phyloP scores from a whole-genome alignment of 495 filamentous ascomycete species.

The Penicillium salamii region DNA sequence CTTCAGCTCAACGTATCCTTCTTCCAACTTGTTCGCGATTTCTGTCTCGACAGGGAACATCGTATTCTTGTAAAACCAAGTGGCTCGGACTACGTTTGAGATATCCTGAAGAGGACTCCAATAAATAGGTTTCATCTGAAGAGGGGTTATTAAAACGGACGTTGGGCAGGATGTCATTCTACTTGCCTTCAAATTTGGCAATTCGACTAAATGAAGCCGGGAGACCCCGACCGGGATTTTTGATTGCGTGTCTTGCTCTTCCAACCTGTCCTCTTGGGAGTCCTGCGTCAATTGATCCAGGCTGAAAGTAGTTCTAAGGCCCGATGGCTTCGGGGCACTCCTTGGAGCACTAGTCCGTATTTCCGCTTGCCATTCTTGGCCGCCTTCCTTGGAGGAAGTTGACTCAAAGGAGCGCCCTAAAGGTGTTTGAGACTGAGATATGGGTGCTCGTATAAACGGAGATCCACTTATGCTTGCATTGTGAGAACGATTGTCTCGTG shows the following conservation, averaged over 20 bases:
- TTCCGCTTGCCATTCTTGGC: constrained; percentile 28
- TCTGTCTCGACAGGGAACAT: constrained; percentile 85
- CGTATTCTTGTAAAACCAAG: constrained; percentile 96
- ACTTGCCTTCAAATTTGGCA: constrained; percentile 51
- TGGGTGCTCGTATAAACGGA: constrained; percentile 37
- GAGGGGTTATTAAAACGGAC: neutral
- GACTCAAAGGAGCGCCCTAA: constrained; percentile 36
- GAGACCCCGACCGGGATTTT: constrained; percentile 72
- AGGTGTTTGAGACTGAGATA: constrained; percentile 29
- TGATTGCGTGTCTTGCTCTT: constrained; percentile 16
- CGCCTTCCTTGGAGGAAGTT: constrained; percentile 22
- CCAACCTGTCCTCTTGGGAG: constrained; percentile 8
- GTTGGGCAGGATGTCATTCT: neutral
- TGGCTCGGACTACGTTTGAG: constrained; percentile 75
- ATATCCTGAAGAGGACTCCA: constrained; percentile 96
- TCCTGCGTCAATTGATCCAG: constrained; percentile 20
- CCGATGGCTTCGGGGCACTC: constrained; percentile 27
- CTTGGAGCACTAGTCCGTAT: constrained; percentile 12
- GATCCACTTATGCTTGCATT: constrained; percentile 43
- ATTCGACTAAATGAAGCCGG: constrained; percentile 60
- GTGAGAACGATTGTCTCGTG: constrained; percentile 29
- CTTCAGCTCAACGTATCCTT: constrained; percentile 78
- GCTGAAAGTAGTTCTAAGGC: constrained; percentile 28
- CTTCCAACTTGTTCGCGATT: constrained; percentile 90
- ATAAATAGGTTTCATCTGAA: constrained; percentile 91